phyloP scores from a whole-genome alignment of 208 protist genomes.

The Crithidia bombi region DNA sequence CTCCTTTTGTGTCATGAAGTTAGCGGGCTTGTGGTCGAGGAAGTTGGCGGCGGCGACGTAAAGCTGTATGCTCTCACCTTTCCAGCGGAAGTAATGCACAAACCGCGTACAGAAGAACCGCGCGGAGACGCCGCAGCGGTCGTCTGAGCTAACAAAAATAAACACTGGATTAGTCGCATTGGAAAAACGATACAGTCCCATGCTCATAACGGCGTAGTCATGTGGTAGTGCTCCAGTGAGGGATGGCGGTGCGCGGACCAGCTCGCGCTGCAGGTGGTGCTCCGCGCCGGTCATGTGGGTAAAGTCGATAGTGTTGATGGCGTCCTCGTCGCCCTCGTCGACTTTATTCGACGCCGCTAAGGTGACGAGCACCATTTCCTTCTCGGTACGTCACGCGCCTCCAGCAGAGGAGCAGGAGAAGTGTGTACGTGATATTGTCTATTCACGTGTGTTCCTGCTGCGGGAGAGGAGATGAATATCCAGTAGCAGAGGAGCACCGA shows the following conservation, averaged over 20 bases:
- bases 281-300: slow-evolving; percentile 21
- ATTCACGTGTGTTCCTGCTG: slow-evolving; percentile 16
- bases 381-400: neutral
- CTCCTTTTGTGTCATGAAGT: slow-evolving; percentile 37
- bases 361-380: slow-evolving; percentile 28
- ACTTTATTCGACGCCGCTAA: slow-evolving; percentile 23
- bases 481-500: neutral
- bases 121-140: slow-evolving; percentile 54
- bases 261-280: slow-evolving; percentile 24
- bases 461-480: neutral
- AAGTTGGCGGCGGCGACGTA: slow-evolving; percentile 42
- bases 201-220: neutral
- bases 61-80: slow-evolving; percentile 66
- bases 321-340: slow-evolving; percentile 5
- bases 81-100: slow-evolving; percentile 66
- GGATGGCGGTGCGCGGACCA: slow-evolving; percentile 33
- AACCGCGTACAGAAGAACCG: slow-evolving; percentile 74
- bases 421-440: no score
- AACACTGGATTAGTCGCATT: slow-evolving; percentile 53
- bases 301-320: slow-evolving; percentile 43
- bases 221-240: slow-evolving; percentile 13
- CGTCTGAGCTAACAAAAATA: slow-evolving; percentile 63
- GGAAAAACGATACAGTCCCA: slow-evolving; percentile 37
- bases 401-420: neutral
- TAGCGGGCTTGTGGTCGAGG: slow-evolving; percentile 36